Base-by-base conservation (phyloP, 352 stramenopile genomes). In the Phytophthora idaei region DNA sequence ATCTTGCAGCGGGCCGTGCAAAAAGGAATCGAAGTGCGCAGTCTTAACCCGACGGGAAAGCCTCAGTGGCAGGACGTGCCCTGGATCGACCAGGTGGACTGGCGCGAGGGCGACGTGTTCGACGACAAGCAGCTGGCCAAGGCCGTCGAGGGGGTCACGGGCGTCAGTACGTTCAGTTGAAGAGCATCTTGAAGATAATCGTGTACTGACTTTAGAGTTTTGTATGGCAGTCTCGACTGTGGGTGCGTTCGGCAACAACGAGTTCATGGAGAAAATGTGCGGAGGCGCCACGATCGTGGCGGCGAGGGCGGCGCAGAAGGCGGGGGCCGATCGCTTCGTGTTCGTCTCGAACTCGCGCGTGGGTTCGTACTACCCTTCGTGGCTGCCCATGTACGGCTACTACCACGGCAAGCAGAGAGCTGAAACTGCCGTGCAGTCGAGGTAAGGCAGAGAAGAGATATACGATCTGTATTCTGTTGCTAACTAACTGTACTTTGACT, bases 261-360 rank as follows among this genome's bases (percentile, higher is more conserved):
- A 94, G 21, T 80, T 93, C 27, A 97, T 98, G 92, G 76, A 97
- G 67, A 85, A 86, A 59, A 80, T 97, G 70, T 97, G 90, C 50
- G 90, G 92, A 39, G 92, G 97, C 67, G 81, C 92, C 12, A 97
- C 80, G 37, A 93, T 97, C 42, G 53, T 83, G n/a, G 84, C 84
- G 4, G 87, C 85, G 5, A 63, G 68, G n/a, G 90, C 83, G 3
- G 90, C 90, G 1, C 82, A 94, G 60, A 81, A 91, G 62, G 80
- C 81, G 21, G 85, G 85, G 55, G 83, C 62, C 0, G 77, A 95
- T 64, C 81, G 85, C 21, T 97, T 97, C 69, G 92, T 96, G 41
- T 97, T 97, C 57, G 78, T 98, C 27, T 97, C 89, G n/a, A 96
- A 95, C 58, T 95, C 92, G n/a, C 86, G 91, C 50, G 92, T 98